Evolutionary conservation across 257 asterid species (phyloP).

Genomic region (Phtheirospermum japonicum): DNA sequence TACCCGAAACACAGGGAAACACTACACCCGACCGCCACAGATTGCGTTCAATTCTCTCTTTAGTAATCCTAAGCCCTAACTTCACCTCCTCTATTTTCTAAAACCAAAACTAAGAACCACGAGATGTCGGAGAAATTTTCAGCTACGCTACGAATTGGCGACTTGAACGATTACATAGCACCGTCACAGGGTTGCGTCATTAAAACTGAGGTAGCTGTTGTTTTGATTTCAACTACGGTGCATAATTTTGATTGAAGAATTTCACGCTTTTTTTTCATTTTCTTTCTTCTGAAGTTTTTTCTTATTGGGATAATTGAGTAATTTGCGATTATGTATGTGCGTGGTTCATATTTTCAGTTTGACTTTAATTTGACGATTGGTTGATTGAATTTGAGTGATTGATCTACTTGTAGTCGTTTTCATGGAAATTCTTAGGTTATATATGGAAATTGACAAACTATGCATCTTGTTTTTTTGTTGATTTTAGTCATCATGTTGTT

Average conservation of each 20-base stretch:
- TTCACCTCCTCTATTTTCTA: too few relatives aligned
- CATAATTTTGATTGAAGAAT: neutral
- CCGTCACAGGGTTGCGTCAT: constrained; percentile 97
- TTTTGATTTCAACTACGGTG: constrained; percentile 5
- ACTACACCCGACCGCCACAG: too few relatives aligned
- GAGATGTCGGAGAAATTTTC: constrained; percentile 86
- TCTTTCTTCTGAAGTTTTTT: neutral
- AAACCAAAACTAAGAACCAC: too few relatives aligned
- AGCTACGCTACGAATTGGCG: constrained; percentile 89
- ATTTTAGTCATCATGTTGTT: neutral
- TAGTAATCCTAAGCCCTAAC: too few relatives aligned
- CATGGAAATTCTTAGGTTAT: neutral
- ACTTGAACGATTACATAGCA: constrained; percentile 93
- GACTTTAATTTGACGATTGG: neutral
- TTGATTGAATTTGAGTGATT: neutral
- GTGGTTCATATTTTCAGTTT: neutral
- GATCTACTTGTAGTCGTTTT: neutral
- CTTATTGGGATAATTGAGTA: neutral
- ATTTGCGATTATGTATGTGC: constrained; percentile 10
- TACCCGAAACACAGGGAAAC: too few relatives aligned
- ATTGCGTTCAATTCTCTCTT: too few relatives aligned
- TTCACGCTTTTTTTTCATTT: neutral
- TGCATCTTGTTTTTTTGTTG: neutral
- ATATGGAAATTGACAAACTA: neutral
- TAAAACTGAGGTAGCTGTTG: constrained; percentile 56